Evolutionary conservation across 1,139 yeast genomes (phyloP).

Genomic region (Kodamaea sp.): DNA sequence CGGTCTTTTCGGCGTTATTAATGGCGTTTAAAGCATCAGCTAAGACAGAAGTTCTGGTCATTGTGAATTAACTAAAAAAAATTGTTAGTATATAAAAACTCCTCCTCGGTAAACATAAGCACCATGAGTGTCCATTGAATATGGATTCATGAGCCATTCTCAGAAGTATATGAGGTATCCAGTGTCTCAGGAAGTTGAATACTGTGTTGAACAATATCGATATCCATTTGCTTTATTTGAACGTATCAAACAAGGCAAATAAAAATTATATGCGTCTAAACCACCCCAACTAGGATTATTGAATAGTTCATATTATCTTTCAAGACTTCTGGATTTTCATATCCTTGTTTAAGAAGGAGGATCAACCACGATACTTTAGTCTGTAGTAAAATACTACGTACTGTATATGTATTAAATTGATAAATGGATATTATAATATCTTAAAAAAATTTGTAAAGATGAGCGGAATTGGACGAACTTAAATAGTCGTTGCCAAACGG

Average conservation of each 20-base stretch:
- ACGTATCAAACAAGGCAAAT: too few species aligned
- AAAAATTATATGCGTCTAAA: too few species aligned
- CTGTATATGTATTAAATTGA: not conserved
- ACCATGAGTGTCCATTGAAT: conserved; percentile 38
- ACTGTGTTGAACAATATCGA: conserved; percentile 17
- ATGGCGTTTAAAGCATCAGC: conserved; percentile 98
- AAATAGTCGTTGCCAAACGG: too few species aligned
- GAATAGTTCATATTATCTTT: conserved; percentile 10
- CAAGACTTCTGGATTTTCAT: conserved; percentile 19
- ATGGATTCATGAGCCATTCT: conserved; percentile 34
- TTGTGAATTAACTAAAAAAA: conserved; percentile 32
- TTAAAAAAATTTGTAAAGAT: too few species aligned
- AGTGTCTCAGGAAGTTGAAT: conserved; percentile 23
- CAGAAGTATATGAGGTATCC: conserved; percentile 22
- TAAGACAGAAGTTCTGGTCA: conserved; percentile 98
- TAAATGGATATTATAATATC: too few species aligned
- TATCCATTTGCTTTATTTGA: too few species aligned
- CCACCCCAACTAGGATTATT: too few species aligned
- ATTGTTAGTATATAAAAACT: conserved; percentile 10
- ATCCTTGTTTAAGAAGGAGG: conserved; percentile 10
- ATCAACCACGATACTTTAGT: conserved; percentile 6
- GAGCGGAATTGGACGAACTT: too few species aligned
- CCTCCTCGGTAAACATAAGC: conserved; percentile 17
- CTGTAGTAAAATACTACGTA: conserved; percentile 5
- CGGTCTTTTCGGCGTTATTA: conserved; percentile 99